Evolutionary conservation across 2,329 filamentous ascomycete genomes (phyloP).

Genomic region (Epichloe gansuensis): DNA sequence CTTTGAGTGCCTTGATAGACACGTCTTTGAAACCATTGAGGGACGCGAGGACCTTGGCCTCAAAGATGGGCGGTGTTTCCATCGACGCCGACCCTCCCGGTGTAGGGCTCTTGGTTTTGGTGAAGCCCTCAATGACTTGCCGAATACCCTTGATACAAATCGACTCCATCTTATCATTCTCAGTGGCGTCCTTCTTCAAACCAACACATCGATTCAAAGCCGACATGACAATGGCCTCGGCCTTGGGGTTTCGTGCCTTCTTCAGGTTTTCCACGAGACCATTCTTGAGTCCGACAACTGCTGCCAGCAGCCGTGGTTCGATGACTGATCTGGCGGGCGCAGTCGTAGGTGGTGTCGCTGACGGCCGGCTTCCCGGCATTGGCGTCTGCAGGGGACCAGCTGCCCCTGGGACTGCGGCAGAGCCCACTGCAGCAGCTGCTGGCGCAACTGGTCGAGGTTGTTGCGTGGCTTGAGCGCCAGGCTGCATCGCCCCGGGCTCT

Average conservation of each 20-base stretch:
- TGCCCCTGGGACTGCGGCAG: constrained; percentile 3
- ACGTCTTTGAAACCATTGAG: constrained; percentile 33
- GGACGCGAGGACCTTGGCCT: constrained; percentile 27
- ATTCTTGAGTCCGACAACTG: constrained; percentile 33
- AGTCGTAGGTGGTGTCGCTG: constrained; percentile 15
- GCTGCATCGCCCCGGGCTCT: constrained; percentile 14
- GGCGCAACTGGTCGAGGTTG: constrained; percentile 8
- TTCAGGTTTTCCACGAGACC: constrained; percentile 33
- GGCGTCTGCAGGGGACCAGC: constrained; percentile 6
- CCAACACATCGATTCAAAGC: constrained; percentile 39
- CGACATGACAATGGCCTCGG: constrained; percentile 38
- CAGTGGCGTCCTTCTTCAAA: constrained; percentile 30
- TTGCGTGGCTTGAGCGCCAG: constrained; percentile 9
- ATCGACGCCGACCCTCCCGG: constrained; percentile 15
- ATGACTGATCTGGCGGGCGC: constrained; percentile 25
- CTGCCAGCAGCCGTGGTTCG: constrained; percentile 28
- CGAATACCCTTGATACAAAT: constrained; percentile 32
- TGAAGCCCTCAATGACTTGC: constrained; percentile 31
- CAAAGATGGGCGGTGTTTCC: constrained; percentile 20
- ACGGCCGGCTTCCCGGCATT: constrained; percentile 11
- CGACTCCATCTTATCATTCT: constrained; percentile 32
- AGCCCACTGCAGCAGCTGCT: neutral
- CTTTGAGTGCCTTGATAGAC: constrained; percentile 30
- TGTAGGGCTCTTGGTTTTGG: constrained; percentile 22
- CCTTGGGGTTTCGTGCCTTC: constrained; percentile 27